Conservation (phyloP, 2,329 filamentous ascomycete species). For the Cladosporium sp. region DNA sequence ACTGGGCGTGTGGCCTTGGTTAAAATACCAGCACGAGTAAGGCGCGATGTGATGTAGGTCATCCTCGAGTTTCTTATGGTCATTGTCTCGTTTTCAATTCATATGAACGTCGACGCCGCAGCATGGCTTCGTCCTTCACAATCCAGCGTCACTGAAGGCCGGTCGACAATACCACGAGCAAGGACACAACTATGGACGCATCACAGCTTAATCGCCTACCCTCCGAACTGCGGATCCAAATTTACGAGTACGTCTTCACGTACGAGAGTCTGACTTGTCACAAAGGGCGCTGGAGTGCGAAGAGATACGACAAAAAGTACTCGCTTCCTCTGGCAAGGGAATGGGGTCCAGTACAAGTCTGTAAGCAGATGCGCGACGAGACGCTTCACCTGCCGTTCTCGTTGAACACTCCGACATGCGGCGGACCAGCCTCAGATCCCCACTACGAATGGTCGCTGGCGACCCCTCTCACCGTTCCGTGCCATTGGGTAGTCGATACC, state of each 20-base stretch:
- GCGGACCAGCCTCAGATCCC: background rate
- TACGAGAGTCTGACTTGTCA: background rate
- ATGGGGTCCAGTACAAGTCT: background rate
- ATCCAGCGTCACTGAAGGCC: background rate
- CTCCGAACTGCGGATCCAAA: background rate
- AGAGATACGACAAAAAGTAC: background rate
- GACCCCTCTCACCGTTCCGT: background rate
- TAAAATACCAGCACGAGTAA: background rate
- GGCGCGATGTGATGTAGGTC: background rate
- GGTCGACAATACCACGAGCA: too few species aligned
- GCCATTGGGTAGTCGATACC: background rate
- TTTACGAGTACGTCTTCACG: background rate
- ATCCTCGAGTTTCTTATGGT: background rate
- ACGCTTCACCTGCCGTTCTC: background rate
- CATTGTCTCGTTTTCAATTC: background rate
- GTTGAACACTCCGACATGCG: background rate
- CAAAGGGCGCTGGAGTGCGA: background rate
- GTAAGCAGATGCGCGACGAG: background rate
- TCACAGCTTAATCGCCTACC: background rate
- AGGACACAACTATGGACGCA: background rate
- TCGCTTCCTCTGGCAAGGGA: background rate
- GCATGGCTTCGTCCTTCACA: background rate
- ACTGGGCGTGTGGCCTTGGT: background rate
- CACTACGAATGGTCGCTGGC: background rate
- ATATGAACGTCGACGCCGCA: background rate